These are phyloP conservation scores for Lotmaria passim DNA, from an alignment of 208 protist species.

Conservation along the genomic window DNA sequence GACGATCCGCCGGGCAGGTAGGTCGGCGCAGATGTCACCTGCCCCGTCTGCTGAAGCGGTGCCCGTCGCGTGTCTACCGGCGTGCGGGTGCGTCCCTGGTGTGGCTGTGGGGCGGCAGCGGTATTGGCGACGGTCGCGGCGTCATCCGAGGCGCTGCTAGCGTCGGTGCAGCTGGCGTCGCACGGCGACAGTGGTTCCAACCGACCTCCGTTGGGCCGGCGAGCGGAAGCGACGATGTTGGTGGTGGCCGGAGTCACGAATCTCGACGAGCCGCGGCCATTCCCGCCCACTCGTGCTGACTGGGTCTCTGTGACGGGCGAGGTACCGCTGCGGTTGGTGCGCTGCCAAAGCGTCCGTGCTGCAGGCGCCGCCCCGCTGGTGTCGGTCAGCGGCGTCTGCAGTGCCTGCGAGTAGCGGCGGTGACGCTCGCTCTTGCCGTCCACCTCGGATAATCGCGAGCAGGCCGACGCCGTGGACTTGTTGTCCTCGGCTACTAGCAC, in stretches of 20 bases:
- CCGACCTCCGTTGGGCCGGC: not conserved
- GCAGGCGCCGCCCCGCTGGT: not conserved
- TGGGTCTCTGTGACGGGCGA: not conserved
- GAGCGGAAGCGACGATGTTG: constrained; percentile 1
- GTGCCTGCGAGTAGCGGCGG: constrained; percentile 30
- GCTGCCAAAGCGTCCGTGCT: constrained; percentile 1
- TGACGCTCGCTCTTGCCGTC: constrained; percentile 15
- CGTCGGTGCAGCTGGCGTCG: not conserved
- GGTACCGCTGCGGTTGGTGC: constrained; percentile 5
- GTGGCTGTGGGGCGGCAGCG: no score
- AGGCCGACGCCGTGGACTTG: constrained; percentile 1
- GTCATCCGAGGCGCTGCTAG: not conserved
- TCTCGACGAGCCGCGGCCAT: not conserved
- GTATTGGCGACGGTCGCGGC: not conserved
- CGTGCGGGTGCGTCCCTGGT: not conserved
- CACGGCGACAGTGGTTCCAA: not conserved
- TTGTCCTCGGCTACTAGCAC: not conserved
- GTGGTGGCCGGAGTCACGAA: constrained; percentile 1
- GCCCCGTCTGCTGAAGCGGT: not conserved
- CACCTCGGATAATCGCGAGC: not conserved
- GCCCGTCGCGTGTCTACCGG: not conserved
- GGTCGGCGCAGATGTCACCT: constrained; percentile 5
- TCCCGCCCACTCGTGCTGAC: not conserved
- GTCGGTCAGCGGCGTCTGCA: constrained; percentile 21
- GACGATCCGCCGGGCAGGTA: constrained; percentile 3